Percentiles rank a stretch among this genome's conserved stretches.
Conservation (phyloP, 1,139 yeast species). For the Taphrina pruni region DNA sequence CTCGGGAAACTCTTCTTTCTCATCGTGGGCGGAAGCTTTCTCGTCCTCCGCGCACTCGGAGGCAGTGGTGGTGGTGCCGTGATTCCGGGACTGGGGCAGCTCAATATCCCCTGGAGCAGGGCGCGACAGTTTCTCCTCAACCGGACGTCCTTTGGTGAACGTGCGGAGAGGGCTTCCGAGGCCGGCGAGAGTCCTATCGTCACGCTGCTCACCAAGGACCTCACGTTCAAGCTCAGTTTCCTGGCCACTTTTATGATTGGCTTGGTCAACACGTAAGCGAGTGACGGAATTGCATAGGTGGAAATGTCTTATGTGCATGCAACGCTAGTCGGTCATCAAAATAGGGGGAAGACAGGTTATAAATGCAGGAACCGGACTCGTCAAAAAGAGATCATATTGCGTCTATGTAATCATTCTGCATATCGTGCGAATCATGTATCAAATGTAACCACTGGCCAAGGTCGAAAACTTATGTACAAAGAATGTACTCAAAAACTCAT, state of each 20-base stretch:
- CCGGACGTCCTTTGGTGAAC: constrained; percentile 14
- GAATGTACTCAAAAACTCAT: background rate
- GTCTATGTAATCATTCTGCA: background rate
- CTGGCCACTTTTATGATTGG: constrained; percentile 38
- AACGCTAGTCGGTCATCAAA: no score
- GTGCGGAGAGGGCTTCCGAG: background rate
- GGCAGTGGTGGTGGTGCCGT: background rate
- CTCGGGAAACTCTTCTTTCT: constrained; percentile 38
- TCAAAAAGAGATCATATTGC: background rate
- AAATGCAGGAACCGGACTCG: no score
- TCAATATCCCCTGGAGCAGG: constrained; percentile 29
- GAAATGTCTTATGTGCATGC: no score
- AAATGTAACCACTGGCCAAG: background rate
- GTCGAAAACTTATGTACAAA: constrained; percentile 2
- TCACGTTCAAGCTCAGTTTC: constrained; percentile 35
- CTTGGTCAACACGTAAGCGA: constrained; percentile 30
- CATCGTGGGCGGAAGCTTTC: constrained; percentile 24
- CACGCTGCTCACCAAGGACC: constrained; percentile 27
- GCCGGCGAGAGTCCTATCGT: constrained; percentile 29
- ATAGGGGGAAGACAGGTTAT: no score
- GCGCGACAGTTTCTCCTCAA: constrained; percentile 33
- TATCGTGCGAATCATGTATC: no score
- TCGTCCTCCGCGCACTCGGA: constrained; percentile 34
- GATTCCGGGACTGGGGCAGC: constrained; percentile 28
- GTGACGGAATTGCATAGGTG: no score